Evolutionary conservation across 108 stramenopile genomes (phyloP), one percentile per base, ranked within the genome.

Genomic region (Fistulifera pelliculosa): DNA sequence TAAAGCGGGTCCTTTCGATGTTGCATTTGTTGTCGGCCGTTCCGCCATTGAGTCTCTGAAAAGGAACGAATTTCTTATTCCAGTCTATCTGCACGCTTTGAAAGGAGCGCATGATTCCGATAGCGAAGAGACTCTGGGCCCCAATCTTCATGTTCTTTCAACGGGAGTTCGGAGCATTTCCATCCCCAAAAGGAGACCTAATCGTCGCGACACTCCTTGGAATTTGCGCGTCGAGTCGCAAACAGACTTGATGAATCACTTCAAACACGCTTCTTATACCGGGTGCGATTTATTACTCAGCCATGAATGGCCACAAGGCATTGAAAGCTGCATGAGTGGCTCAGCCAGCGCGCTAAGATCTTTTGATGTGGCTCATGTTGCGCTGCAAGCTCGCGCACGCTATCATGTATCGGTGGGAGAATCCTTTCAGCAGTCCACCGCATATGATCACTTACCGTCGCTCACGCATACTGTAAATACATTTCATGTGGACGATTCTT

Each of bases 1-100:
- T 65, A 86, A 86, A 60, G 89, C 89, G 0, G 89, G 89, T 14
- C 89, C 89, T 1, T 90, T 90, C 54, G 85, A 90, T 56, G 68
- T 69, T 48, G 82, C 79, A 40, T 71, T 90, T 41, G 75, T 79
- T 44, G 76, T 81, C 35, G 89, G 85, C 45, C 58, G 71, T n/a
- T 70, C 73, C 54, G 47, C 60, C 22, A 17, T 82, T 65, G 39
- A 27, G 15, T 49, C 41, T 27, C 22, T n/a, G 19, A 27, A 21
- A n/a, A 41, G 41, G 19, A 47, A 13, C 12, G 39, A 52, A 8
- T 27, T 77, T 47, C 71, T 68, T 13, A 35, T 78, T 18, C 77
- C 69, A 19, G 64, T 68, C 14, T 74, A 70, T 56, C 39, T 75
- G 1, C 68, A 72, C 51, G 64, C 65, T 15, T 48, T 35, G 28